Percentiles rank a stretch among this genome's conserved stretches.
Evolutionary conservation across 331 rosid species (phyloP).

Genomic region (Malus hybrid): DNA sequence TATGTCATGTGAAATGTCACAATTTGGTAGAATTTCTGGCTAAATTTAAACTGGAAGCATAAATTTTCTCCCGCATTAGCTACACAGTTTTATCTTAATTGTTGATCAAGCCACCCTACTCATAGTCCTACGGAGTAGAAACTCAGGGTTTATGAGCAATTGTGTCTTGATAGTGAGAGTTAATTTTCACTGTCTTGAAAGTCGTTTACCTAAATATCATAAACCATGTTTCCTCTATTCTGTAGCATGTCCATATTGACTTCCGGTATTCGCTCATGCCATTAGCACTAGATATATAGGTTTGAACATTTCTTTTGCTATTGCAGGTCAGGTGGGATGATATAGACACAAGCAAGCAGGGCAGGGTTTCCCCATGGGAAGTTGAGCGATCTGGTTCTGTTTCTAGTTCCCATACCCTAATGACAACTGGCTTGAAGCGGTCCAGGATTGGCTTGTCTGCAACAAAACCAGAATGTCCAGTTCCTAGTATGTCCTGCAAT

Average conservation of each 20-base stretch:
- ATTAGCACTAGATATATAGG: neutral
- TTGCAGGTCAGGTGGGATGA: conserved; percentile 97
- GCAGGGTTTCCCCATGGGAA: conserved; percentile 99
- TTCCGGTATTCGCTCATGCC: neutral
- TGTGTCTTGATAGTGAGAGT: neutral
- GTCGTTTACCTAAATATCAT: neutral
- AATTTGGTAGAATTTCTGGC: neutral
- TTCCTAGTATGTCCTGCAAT: conserved; percentile 49
- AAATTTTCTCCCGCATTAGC: neutral
- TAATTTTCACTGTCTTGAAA: neutral
- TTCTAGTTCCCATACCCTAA: conserved; percentile 45
- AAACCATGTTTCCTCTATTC: too few species aligned
- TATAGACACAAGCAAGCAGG: conserved; percentile 53
- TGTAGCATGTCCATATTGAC: neutral
- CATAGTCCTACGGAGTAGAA: neutral
- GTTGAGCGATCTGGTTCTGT: conserved; percentile 75
- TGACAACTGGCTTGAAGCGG: conserved; percentile 78
- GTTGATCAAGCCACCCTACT: neutral
- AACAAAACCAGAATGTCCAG: conserved; percentile 54
- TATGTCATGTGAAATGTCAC: neutral
- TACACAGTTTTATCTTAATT: neutral
- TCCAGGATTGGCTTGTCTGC: conserved; percentile 56
- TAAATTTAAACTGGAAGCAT: neutral
- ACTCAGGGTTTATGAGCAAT: neutral
- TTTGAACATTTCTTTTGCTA: neutral